A percentile compares a stretch with the other conserved stretches of the same genome.
Conservation (phyloP, 768 basidiomycete species). For the Lepiota brunneoincarnata region DNA sequence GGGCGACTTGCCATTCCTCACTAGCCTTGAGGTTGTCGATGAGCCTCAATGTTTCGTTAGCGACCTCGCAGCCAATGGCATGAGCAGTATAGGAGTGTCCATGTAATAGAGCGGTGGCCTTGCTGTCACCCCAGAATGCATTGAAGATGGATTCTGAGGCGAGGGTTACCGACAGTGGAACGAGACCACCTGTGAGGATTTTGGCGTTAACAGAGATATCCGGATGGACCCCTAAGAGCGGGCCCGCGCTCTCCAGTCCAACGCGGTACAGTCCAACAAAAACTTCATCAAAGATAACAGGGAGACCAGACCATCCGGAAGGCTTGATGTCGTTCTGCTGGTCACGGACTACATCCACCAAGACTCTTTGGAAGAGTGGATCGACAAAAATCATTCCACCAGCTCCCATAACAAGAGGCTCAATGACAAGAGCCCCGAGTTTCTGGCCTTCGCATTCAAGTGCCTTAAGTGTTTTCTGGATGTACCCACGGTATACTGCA, state of each 20-base stretch:
- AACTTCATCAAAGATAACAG: slow-evolving; percentile 95
- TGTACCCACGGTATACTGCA: slow-evolving; percentile 55
- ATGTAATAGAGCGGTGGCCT: slow-evolving; percentile 85
- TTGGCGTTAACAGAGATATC: slow-evolving; percentile 94
- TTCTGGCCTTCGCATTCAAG: slow-evolving; percentile 39
- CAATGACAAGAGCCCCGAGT: slow-evolving; percentile 79
- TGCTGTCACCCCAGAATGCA: slow-evolving; percentile 71
- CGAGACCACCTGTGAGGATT: slow-evolving; percentile 87
- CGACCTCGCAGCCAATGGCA: slow-evolving; percentile 89
- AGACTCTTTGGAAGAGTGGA: slow-evolving; percentile 88
- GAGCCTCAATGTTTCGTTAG: slow-evolving; percentile 71
- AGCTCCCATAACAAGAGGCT: slow-evolving; percentile 92
- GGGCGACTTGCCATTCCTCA: slow-evolving; percentile 59
- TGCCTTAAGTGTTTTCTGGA: slow-evolving; percentile 47
- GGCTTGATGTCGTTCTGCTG: slow-evolving; percentile 25
- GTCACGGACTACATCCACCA: slow-evolving; percentile 78
- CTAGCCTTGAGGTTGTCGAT: slow-evolving; percentile 50
- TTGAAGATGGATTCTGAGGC: slow-evolving; percentile 78
- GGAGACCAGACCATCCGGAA: slow-evolving; percentile 62
- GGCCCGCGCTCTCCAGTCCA: slow-evolving; percentile 61
- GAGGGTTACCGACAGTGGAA: slow-evolving; percentile 85
- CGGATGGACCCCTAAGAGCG: slow-evolving; percentile 70
- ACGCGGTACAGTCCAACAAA: slow-evolving; percentile 92
- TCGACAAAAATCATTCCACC: slow-evolving; percentile 98
- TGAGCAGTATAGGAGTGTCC: slow-evolving; percentile 97